Conservation (phyloP, 176 grass and related monocot genomes). For the Triticum monococcum region DNA sequence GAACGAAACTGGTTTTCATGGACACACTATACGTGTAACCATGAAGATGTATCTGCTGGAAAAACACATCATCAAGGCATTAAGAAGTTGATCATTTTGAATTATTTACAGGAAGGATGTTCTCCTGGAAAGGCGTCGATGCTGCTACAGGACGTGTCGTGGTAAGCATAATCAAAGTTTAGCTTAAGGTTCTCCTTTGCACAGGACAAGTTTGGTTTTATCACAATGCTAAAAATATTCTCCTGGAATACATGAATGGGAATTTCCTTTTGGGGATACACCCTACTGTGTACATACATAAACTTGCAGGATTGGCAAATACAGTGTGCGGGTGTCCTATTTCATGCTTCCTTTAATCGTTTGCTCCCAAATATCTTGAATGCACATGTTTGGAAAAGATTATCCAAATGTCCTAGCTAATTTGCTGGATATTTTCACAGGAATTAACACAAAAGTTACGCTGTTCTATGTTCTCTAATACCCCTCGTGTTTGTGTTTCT, state of each 20-base stretch:
- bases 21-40: not conserved
- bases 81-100: not conserved
- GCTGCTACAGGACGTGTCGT: constrained; percentile 54
- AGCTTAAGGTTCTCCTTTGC: not conserved
- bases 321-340: not conserved
- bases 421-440: not conserved
- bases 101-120: constrained; percentile 50
- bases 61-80: not conserved
- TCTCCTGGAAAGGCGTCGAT: constrained; percentile 72
- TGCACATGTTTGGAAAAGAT: not conserved
- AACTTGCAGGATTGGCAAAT: not conserved
- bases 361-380: not conserved
- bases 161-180: constrained; percentile 32
- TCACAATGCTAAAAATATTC: not conserved
- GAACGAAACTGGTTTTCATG: not conserved
- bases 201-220: not conserved
- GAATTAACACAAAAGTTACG: not conserved
- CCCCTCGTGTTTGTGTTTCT: not conserved
- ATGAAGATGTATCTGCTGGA: not conserved
- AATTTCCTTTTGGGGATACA: not conserved
- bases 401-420: not conserved
- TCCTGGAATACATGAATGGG: not conserved
- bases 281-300: not conserved
- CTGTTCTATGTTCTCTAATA: not conserved
- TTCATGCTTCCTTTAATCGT: not conserved